Conservation (phyloP, 495 filamentous ascomycete genomes). For the Penicillium bialowiezense region DNA sequence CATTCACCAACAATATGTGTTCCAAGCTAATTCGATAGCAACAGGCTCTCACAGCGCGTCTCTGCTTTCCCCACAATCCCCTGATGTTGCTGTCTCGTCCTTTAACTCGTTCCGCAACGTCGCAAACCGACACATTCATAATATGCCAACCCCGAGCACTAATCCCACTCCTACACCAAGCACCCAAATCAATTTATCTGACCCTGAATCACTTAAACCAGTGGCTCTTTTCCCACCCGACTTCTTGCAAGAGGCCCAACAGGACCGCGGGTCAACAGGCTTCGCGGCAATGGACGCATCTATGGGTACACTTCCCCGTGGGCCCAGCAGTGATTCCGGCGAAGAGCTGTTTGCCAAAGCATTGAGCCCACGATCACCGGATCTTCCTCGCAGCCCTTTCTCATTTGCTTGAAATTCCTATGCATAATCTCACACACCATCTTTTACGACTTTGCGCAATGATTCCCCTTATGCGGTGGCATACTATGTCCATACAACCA, state of each 20-base stretch:
- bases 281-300: constrained; percentile 36
- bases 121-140: constrained; percentile 15
- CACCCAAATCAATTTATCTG: constrained; percentile 4
- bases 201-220: constrained; percentile 17
- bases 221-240: constrained; percentile 43
- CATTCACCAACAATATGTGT: too few species aligned
- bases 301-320: constrained; percentile 26
- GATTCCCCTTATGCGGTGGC: constrained; percentile 32
- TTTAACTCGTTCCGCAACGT: constrained; percentile 55
- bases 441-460: constrained; percentile 20
- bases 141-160: constrained; percentile 29
- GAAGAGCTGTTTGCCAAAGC: constrained; percentile 79
- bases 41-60: constrained; percentile 18
- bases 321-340: constrained; percentile 48
- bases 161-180: constrained; percentile 22
- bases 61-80: constrained; percentile 58
- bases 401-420: constrained; percentile 31
- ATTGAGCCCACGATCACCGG: constrained; percentile 75
- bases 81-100: constrained; percentile 64
- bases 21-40: background rate
- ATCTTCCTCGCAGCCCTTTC: constrained; percentile 74
- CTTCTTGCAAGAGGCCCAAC: constrained; percentile 39
- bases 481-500: constrained; percentile 14
- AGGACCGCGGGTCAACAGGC: constrained; percentile 27
- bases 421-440: constrained; percentile 2